A percentile compares a stretch with the other conserved stretches of the same genome.
Conservation (phyloP, 2,329 filamentous ascomycete genomes). For the Fonsecaea monophora region DNA sequence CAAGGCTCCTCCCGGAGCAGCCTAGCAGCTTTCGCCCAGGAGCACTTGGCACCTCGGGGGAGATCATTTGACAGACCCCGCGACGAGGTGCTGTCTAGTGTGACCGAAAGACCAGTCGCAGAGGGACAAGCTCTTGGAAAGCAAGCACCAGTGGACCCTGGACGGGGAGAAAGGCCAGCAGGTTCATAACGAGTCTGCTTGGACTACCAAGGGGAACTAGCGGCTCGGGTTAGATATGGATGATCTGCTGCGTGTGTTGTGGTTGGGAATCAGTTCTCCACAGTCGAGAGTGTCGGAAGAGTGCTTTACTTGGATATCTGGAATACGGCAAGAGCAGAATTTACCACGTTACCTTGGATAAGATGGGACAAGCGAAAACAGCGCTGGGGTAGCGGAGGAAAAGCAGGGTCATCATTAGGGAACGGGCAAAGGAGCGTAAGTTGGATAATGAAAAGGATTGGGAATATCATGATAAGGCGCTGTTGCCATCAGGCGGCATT, state of each 20-base stretch:
- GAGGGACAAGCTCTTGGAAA: conserved; percentile 14
- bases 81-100: conserved; percentile 31
- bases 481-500: neutral
- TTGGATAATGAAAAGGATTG: neutral
- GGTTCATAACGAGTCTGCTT: neutral
- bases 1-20: conserved; percentile 45
- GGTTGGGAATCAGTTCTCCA: neutral
- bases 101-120: conserved; percentile 20
- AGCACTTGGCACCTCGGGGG: conserved; percentile 36
- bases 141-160: conserved; percentile 12
- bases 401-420: conserved; percentile 1
- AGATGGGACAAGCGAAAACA: neutral
- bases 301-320: neutral
- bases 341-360: conserved; percentile 1
- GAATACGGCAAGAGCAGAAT: neutral
- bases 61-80: conserved; percentile 37
- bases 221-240: neutral
- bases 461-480: neutral
- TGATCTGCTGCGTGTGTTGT: neutral
- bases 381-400: neutral
- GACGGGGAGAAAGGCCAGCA: conserved; percentile 6
- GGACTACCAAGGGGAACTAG: neutral
- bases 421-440: neutral
- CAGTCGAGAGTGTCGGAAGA: neutral
- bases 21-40: conserved; percentile 46